Conservation (phyloP, 2,329 filamentous ascomycete species). For the Gyromitra esculenta region DNA sequence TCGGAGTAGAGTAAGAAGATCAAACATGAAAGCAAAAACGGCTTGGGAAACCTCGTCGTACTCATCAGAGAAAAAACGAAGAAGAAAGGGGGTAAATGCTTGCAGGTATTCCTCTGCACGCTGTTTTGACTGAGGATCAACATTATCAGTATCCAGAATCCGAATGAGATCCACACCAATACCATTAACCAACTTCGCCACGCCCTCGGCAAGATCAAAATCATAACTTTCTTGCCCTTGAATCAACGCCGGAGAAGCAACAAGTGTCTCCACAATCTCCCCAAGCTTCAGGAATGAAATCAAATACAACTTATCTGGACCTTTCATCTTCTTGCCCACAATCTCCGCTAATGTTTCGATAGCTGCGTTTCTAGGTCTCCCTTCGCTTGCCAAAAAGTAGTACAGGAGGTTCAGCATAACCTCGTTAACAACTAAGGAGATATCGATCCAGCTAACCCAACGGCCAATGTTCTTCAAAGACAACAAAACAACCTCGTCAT, state of each 20-base stretch:
- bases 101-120: conserved; percentile 84
- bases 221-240: conserved; percentile 87
- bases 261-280: conserved; percentile 84
- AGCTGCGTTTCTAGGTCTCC: conserved; percentile 86
- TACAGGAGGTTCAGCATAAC: conserved; percentile 85
- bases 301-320: conserved; percentile 91
- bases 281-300: conserved; percentile 89
- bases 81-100: conserved; percentile 82
- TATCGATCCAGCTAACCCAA: conserved; percentile 99
- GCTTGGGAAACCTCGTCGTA: conserved; percentile 98
- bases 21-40: conserved; percentile 90
- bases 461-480: conserved; percentile 91
- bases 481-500: conserved; percentile 81
- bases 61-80: conserved; percentile 96
- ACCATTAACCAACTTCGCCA: conserved; percentile 94
- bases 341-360: conserved; percentile 97
- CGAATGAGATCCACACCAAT: conserved; percentile 61
- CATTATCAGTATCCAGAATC: conserved; percentile 59
- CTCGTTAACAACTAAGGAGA: conserved; percentile 89
- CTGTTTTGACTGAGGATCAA: conserved; percentile 71
- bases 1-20: conserved; percentile 88
- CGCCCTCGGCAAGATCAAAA: conserved; percentile 91
- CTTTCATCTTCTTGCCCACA: conserved; percentile 96
- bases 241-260: conserved; percentile 80
- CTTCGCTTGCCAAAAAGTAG: conserved; percentile 79